Base-by-base conservation (phyloP, 129 eudicot species). In the Pulicaria dysenterica region DNA sequence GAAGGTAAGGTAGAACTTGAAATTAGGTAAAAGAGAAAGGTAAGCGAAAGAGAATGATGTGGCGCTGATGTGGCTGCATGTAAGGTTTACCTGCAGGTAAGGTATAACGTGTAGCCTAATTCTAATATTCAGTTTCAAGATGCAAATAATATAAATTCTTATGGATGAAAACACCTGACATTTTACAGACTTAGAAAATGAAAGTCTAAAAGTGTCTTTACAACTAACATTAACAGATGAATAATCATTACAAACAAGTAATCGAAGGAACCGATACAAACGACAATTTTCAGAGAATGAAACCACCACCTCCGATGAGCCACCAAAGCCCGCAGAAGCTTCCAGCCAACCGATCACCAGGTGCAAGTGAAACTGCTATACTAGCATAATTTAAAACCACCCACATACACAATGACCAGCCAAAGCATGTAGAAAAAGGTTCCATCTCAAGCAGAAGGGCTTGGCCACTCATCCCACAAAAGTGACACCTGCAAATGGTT, bases 271-370 rank as follows among this genome's bases (percentile, higher is more conserved):
- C 70, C 69, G 39, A 49, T 50, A 63, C 51, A 64, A 62, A 74
- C 8, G 61, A 51, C 44, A 61, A 16, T 62, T 41, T 38, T n/a
- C 7, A 73, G 13, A 69, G 31, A 24, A 0, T 10, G 17, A 59
- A 59, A 72, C 69, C 61, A 86, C 79, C 89, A 89, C 92, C 96
- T 80, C 96, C 61, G 86, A 80, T 55, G 83, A 86, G 81, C 69
- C 86, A 45, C 72, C 69, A 5, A 37, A 69, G 17, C 61, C 54
- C 7, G 15, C 51, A 24, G 31, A 24, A 31, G 43, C 13, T 62
- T 47, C 73, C 74, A 50, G 74, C 47, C 81, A 69, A 17, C 48
- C 64, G 83, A 75, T 85, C 56, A 82, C 92, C 86, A 89, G 90
- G 92, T 75, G 91, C 92, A 86, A 65, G 69, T 73, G n/a, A 64